Evolutionary conservation across 2,329 filamentous ascomycete species (phyloP), one percentile per base, ranked within the genome.

Genomic region (Aspergillus brunneoviolaceus): DNA sequence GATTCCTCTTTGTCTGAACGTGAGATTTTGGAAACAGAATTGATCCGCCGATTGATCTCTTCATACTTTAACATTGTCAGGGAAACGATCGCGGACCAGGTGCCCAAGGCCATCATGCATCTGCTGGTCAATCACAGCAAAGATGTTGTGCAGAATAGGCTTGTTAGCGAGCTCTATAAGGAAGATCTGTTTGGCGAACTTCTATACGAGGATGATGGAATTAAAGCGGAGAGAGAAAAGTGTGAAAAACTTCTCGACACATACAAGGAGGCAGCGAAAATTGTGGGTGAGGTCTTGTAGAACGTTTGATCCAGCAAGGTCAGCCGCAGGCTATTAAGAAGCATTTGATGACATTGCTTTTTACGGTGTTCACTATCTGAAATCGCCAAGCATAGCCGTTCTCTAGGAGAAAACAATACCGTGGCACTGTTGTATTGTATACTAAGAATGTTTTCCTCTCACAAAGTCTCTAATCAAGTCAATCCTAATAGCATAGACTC

Each of bases 41-140:
- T 99, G 47, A 99, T 99, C 74, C 90, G 94, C 51, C 91, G 93
- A 51, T 86, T 99, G 59, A 99, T 99, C 75, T 96, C 91, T 33
- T 97, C 93, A 1, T 99, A 99, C 82, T 99, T 99, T 83, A 96
- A 96, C 76, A 99, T 99, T 71, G 95, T 99, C 51, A 91, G 95
- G 64, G 95, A 99, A 79, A 94, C 92, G n/a, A 96, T 97, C 70
- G 94, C 94, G 49, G 95, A 99, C 74, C 94, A 98, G 79, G 95
- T 99, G 11, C 95, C 95, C 67, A 99, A 99, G 80, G 95, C 95
- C 5, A 90, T 99, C 68, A 99, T 99, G 95, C 95, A 99, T 76
- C 86, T 99, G 51, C 85, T 99, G 35, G 95, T 99, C 73, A 99
- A 99, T 78, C 91, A 97, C 81, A 96, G 91, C 80, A 97, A 98